Evolutionary conservation across 345 rosid genomes (phyloP).

Genomic region (Punica granatum): DNA sequence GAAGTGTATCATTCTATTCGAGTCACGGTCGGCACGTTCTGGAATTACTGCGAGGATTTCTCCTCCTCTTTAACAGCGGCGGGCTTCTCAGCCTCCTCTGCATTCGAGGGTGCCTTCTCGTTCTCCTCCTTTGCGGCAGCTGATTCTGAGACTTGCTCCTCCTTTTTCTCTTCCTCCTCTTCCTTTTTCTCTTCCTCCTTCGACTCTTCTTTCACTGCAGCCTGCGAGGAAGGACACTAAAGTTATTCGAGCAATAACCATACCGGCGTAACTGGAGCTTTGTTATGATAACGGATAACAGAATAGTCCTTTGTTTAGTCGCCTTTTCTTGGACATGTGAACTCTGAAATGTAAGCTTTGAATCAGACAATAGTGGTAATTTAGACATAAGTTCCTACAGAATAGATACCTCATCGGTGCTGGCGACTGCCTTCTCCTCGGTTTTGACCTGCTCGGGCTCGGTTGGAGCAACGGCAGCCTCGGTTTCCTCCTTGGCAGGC

Average conservation of each 20-base stretch:
- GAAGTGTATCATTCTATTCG: not conserved
- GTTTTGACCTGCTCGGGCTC: not conserved
- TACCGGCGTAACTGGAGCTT: not conserved
- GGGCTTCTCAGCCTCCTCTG: not conserved
- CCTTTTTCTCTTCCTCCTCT: not conserved
- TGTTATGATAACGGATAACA: too few relatives aligned
- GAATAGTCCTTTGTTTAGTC: not conserved
- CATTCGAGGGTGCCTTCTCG: not conserved
- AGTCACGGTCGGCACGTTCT: not conserved
- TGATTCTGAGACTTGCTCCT: not conserved
- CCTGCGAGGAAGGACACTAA: not conserved
- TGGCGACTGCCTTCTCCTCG: not conserved
- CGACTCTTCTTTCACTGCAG: constrained; percentile 1
- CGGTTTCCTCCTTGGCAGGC: not conserved
- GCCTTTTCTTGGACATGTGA: not conserved
- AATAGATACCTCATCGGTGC: not conserved
- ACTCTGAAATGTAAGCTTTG: too few relatives aligned
- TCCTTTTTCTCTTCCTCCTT: not conserved
- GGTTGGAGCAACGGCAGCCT: not conserved
- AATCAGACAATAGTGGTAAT: too few relatives aligned
- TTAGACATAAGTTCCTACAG: not conserved
- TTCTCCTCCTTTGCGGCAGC: not conserved
- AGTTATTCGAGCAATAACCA: not conserved
- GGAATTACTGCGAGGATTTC: not conserved
- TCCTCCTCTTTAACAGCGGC: not conserved